These are phyloP conservation scores for Monosporascus sp. DNA, from an alignment of 2,329 filamentous ascomycete species.

Conservation along the genomic window DNA sequence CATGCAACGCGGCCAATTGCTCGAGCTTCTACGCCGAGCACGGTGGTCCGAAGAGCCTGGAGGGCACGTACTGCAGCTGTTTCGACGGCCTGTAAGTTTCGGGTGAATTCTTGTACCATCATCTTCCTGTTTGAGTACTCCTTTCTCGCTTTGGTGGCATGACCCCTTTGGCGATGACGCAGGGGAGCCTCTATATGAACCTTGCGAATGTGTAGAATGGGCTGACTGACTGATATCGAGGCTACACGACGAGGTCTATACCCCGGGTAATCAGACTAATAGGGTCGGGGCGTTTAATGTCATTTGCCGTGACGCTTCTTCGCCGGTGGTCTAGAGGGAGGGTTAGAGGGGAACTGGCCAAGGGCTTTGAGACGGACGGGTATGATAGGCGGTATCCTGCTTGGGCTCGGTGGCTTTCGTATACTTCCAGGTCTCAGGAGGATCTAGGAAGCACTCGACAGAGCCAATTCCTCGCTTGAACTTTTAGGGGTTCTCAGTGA, in stretches of 20 bases:
- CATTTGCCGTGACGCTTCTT: constrained; percentile 14
- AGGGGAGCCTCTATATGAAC: too few species aligned
- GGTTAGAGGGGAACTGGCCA: too few species aligned
- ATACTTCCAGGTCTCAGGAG: too few species aligned
- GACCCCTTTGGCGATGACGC: not conserved
- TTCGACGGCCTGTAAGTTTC: constrained; percentile 23
- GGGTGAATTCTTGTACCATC: too few species aligned
- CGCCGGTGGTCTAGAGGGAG: not conserved
- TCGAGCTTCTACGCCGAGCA: constrained; percentile 26
- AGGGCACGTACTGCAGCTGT: constrained; percentile 21
- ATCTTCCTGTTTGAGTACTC: not conserved
- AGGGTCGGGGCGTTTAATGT: constrained; percentile 25
- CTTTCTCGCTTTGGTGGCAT: not conserved
- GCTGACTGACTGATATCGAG: constrained; percentile 8
- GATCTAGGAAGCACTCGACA: too few species aligned
- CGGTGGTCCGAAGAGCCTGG: constrained; percentile 4
- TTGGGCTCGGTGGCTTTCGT: too few species aligned
- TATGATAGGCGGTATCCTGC: too few species aligned
- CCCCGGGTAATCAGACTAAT: constrained; percentile 16
- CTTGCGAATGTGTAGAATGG: too few species aligned
- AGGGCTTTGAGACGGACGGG: too few species aligned
- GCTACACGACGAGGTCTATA: constrained; percentile 19
- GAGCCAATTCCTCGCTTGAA: too few species aligned
- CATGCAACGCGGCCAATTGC: constrained; percentile 18
- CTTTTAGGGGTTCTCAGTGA: too few species aligned